Evolutionary conservation across 2,329 filamentous ascomycete genomes (phyloP), one percentile per base, ranked within the genome.

Genomic region (Beauveria bassiana): DNA sequence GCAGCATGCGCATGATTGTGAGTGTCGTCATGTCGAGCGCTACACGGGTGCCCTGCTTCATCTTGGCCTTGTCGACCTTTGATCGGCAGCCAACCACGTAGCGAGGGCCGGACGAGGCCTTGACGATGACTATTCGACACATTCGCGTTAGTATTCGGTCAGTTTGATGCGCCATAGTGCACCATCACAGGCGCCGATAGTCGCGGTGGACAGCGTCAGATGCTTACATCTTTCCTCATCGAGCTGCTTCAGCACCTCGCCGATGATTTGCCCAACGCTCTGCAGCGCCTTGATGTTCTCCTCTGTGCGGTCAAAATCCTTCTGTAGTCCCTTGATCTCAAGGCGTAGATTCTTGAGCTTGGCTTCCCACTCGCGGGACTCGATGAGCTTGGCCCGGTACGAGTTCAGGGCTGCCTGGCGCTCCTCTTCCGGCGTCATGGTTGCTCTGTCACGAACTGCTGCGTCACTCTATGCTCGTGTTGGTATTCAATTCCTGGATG

Each of bases 221-320:
- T 55, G 79, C 90, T 75, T 81, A 97, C 93, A 99, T 87, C 95
- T 84, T 82, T 99, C 96, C 71, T 99, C 95, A 73, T 99, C 95
- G 66, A 99, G 84, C 81, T 99, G 96, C 81, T 99, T 99, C 72
- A 99, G 80, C 64, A 99, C 96, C 78, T 99, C 95, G 70, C 95
- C 95, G 75, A 99, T 98, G 77, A 99, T 99, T 80, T 99, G 95
- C 56, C 95, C 95, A 61, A 99, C 95, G 75, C 95, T 98, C 81
- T 99, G 95, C 71, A 99, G 81, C 67, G 95, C 95, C 82, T 99
- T 99, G 82, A 99, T 98, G 79, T 98, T 98, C 68, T 99, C 96
- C 75, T 99, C 95, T 59, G 95, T 98, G 68, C 93, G 87, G 75
- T 99, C 93, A 72, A 93, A 99, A 70, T 98, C 93, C 72, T 90